Base-by-base conservation (phyloP, 2,329 filamentous ascomycete genomes). In the Phialophora macrospora region DNA sequence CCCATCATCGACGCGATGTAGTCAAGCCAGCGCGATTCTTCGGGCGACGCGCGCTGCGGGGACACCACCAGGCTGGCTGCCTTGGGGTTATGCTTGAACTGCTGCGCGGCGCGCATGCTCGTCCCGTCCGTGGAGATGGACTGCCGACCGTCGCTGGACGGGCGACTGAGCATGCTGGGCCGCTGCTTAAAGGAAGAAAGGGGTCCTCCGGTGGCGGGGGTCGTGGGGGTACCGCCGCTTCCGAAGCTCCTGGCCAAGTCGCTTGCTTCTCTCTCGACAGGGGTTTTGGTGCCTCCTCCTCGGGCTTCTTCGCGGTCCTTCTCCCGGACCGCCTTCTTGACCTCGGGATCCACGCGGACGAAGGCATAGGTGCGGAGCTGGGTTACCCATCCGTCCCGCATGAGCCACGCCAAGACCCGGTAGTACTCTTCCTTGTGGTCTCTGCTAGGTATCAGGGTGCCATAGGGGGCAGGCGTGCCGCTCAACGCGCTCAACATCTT, bases 311-410 rank as follows among this genome's bases (percentile, higher is more conserved):
- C 74, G 60, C 62, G 75, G 59, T 70, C 71, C 70, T 88, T 85
- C 71, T 89, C 85, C 59, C 91, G 88, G 2, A 96, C 92, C 70
- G 91, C 89, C 73, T 90, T 89, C 72, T 95, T 88, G 68, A 96
- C 90, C 74, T 94, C 89, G 2, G 90, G 88, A 78, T 89, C 89
- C 49, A 95, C 90, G 57, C 94, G 87, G 51, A 98, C 87, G 82
- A 95, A 96, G 12, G 90, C 92, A 76, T 96, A 97, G 0, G 92
- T 95, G 68, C 93, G 91, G 5, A 99, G 84, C 76, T 97, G 93
- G 0, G 91, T 96, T 0, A 97, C 93, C 91, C 95, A 97, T 14
- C 92, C 93, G 55, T 92, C 90, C 48, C 93, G 88, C 80, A 98
- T 88, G 8, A 99, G 85, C 92, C 94, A 99, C 24, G 92, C 93